Percentiles rank a stretch among this genome's conserved stretches.
phyloP scores from a whole-genome alignment of 2,329 filamentous ascomycete genomes.

The Lachnellula hyalina region DNA sequence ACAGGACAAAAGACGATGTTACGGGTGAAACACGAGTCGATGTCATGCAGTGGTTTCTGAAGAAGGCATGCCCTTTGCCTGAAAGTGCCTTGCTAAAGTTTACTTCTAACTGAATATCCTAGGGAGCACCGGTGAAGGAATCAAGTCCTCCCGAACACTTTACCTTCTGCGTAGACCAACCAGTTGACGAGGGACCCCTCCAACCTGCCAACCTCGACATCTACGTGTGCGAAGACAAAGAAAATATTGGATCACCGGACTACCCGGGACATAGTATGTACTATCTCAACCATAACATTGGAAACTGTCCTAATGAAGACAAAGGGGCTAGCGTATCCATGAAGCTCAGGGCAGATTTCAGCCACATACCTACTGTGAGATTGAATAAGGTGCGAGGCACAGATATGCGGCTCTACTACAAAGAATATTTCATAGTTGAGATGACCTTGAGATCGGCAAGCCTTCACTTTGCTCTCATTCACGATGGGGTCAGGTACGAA shows the following conservation, averaged over 20 bases:
- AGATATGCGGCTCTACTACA: neutral
- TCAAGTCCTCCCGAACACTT: neutral
- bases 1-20: neutral
- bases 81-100: neutral
- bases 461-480: neutral
- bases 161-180: neutral
- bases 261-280: neutral
- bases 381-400: neutral
- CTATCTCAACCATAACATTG: neutral
- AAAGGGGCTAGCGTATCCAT: neutral
- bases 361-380: neutral
- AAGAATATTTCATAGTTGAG: neutral
- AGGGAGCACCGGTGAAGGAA: neutral
- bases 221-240: neutral
- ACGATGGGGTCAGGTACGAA: neutral
- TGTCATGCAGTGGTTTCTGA: slow-evolving; percentile 1
- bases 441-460: neutral
- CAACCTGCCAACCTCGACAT: neutral
- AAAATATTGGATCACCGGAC: neutral
- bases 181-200: neutral
- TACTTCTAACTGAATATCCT: neutral
- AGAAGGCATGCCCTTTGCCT: neutral
- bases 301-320: neutral
- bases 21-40: neutral
- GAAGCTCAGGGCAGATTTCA: neutral